Evolutionary conservation across 345 rosid species (phyloP).

Genomic region (Conringia planisiliqua): DNA sequence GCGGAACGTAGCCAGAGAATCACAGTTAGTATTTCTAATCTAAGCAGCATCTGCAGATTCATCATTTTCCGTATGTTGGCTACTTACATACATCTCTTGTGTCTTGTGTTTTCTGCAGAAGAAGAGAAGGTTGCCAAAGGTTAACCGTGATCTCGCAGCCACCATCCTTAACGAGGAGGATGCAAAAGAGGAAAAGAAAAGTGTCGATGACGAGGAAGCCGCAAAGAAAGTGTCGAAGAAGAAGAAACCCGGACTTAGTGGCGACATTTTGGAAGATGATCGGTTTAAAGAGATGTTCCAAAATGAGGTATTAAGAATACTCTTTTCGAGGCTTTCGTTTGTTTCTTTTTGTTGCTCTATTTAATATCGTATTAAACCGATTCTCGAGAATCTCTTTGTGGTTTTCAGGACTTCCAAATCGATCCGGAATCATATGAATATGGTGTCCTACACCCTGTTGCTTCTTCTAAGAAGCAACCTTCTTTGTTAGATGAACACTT

Average conservation of each 20-base stretch:
- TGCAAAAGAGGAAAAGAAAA: slow-evolving; percentile 50
- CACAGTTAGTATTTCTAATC: slow-evolving; percentile 51
- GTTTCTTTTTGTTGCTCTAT: not conserved
- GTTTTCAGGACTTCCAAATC: slow-evolving; percentile 73
- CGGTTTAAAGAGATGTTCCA: slow-evolving; percentile 57
- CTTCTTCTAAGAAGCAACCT: slow-evolving; percentile 49
- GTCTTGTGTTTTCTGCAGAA: slow-evolving; percentile 46
- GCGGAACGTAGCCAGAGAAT: slow-evolving; percentile 51
- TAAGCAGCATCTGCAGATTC: slow-evolving; percentile 1
- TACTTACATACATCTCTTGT: slow-evolving; percentile 15
- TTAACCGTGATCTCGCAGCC: slow-evolving; percentile 66
- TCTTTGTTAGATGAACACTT: slow-evolving; percentile 81
- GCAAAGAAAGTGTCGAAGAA: slow-evolving; percentile 62
- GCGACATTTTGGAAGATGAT: slow-evolving; percentile 49
- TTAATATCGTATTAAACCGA: not conserved
- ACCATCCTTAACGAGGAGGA: slow-evolving; percentile 53
- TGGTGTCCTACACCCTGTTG: slow-evolving; percentile 71
- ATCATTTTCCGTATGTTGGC: not conserved
- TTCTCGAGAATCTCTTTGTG: slow-evolving; percentile 10
- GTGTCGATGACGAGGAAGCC: slow-evolving; percentile 43
- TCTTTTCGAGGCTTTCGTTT: not conserved
- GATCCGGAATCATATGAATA: slow-evolving; percentile 65
- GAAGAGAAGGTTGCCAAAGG: slow-evolving; percentile 65
- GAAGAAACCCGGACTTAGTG: slow-evolving; percentile 54
- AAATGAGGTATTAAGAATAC: slow-evolving; percentile 47